These are phyloP conservation scores for Morella rubra DNA, from an alignment of 306 rosid genomes.

Conservation along the genomic window DNA sequence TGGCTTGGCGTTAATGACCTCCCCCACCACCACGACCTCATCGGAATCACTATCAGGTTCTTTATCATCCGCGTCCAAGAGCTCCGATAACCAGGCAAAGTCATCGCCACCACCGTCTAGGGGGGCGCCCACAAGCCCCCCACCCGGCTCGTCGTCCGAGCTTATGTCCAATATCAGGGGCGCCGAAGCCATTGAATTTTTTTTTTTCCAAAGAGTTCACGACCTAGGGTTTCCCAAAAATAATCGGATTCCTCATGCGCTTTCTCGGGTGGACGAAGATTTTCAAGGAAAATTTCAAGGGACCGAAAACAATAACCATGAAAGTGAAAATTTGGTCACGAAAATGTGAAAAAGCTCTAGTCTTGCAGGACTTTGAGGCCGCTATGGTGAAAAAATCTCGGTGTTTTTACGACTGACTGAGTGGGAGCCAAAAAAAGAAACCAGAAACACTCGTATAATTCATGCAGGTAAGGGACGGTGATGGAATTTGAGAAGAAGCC, in stretches of 20 bases:
- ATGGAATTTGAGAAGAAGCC: neutral
- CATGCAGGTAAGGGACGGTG: neutral
- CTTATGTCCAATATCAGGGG: constrained; percentile 60
- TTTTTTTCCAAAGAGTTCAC: neutral
- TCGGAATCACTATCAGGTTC: constrained; percentile 41
- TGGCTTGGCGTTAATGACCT: constrained; percentile 38
- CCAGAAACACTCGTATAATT: too few relatives aligned
- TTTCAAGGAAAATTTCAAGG: constrained; percentile 15
- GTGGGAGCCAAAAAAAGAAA: neutral
- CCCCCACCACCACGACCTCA: constrained; percentile 47
- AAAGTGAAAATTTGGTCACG: neutral
- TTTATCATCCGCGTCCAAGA: constrained; percentile 42
- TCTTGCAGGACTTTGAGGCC: neutral
- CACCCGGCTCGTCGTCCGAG: constrained; percentile 65
- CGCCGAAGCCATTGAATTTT: constrained; percentile 28
- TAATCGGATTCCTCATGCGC: neutral
- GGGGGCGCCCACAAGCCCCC: neutral
- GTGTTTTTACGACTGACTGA: too few relatives aligned
- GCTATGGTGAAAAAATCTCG: too few relatives aligned
- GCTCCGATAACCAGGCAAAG: constrained; percentile 47
- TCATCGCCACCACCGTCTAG: constrained; percentile 7
- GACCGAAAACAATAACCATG: neutral
- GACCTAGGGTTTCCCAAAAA: constrained; percentile 21
- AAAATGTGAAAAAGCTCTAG: neutral
- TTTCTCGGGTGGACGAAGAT: constrained; percentile 3